phyloP scores from a whole-genome alignment of 768 basidiomycete genomes.

The Lactifluus subvellereus region DNA sequence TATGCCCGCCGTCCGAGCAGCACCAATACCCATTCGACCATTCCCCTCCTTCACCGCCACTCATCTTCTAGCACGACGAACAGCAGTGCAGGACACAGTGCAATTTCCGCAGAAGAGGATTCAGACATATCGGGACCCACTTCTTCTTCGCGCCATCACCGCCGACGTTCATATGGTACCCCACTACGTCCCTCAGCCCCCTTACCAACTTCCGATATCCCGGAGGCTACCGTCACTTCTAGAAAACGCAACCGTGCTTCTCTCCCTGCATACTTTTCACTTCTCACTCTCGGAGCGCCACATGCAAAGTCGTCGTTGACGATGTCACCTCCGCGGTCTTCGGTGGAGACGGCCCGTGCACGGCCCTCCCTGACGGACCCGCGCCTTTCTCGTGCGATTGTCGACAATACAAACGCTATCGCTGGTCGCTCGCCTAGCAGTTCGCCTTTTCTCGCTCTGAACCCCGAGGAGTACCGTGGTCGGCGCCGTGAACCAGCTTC shows the following conservation, averaged over 20 bases:
- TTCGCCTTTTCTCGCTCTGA: slow-evolving; percentile 1
- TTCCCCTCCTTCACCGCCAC: slow-evolving; percentile 23
- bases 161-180: slow-evolving; percentile 13
- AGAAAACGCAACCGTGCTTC: slow-evolving; percentile 22
- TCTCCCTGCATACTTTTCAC: slow-evolving; percentile 28
- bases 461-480: slow-evolving; percentile 13
- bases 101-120: slow-evolving; percentile 16
- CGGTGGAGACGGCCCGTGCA: slow-evolving; percentile 15
- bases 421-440: slow-evolving; percentile 19
- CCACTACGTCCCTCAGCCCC: slow-evolving; percentile 6
- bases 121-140: slow-evolving; percentile 14
- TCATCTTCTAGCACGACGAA: slow-evolving; percentile 14
- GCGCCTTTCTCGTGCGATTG: slow-evolving; percentile 11
- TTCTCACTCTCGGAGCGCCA: slow-evolving; percentile 23
- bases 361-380: slow-evolving; percentile 20
- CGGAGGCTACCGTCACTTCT: slow-evolving; percentile 17
- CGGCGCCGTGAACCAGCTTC: slow-evolving; percentile 16
- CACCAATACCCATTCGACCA: slow-evolving; percentile 26
- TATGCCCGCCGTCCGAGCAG: slow-evolving; percentile 26
- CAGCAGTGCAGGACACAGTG: slow-evolving; percentile 13
- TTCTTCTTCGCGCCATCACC: slow-evolving; percentile 12
- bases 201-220: neutral
- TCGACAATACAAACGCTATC: slow-evolving; percentile 18
- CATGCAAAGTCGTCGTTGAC: slow-evolving; percentile 14
- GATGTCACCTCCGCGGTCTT: slow-evolving; percentile 22